Evolutionary conservation across 2,329 filamentous ascomycete genomes (phyloP).

Genomic region (Diaporthe sp.): DNA sequence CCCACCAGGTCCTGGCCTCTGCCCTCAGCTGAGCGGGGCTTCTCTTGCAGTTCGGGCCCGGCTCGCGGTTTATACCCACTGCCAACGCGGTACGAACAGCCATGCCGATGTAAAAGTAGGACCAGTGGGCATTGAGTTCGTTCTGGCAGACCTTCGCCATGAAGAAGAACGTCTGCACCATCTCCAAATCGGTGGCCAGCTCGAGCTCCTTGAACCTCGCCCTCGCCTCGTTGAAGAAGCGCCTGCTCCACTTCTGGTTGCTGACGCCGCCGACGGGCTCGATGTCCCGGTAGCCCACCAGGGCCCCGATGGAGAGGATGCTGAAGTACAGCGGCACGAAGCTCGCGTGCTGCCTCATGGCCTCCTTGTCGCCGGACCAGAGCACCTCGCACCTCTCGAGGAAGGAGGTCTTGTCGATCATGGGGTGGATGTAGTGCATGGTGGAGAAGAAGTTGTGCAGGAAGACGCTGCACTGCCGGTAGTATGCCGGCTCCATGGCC

Average conservation of each 20-base stretch:
- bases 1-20: conserved; percentile 63
- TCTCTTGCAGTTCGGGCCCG: conserved; percentile 49
- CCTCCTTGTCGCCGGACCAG: conserved; percentile 51
- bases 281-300: conserved; percentile 60
- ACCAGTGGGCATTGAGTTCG: conserved; percentile 61
- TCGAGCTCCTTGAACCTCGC: conserved; percentile 54
- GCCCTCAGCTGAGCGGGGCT: conserved; percentile 51
- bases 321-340: conserved; percentile 63
- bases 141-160: conserved; percentile 65
- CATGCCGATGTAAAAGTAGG: conserved; percentile 63
- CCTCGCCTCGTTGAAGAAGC: conserved; percentile 59
- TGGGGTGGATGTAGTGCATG: conserved; percentile 56
- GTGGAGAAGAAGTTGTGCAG: conserved; percentile 63
- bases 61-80: conserved; percentile 62
- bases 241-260: conserved; percentile 61
- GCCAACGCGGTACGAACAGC: conserved; percentile 62
- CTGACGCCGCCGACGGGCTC: conserved; percentile 57
- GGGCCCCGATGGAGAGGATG: conserved; percentile 60
- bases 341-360: conserved; percentile 50
- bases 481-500: conserved; percentile 49
- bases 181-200: conserved; percentile 61
- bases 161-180: conserved; percentile 62
- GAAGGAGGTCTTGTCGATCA: conserved; percentile 57
- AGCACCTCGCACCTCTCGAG: conserved; percentile 57
- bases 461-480: conserved; percentile 60